Evolutionary conservation across 2,329 filamentous ascomycete genomes (phyloP).

Genomic region (Dryadomyces quercivorus): DNA sequence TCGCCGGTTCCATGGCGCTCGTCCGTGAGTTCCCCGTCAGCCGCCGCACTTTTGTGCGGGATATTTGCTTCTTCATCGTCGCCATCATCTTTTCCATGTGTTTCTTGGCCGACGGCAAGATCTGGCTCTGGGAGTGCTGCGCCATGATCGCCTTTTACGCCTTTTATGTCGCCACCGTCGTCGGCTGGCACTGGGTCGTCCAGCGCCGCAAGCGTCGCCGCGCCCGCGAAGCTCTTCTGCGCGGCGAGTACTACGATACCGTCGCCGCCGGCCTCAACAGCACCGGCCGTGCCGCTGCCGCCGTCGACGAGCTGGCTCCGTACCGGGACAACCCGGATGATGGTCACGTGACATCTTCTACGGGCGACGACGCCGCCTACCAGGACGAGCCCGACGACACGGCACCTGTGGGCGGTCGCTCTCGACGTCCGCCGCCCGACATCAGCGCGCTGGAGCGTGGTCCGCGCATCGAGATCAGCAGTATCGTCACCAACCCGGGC

Average conservation of each 20-base stretch:
- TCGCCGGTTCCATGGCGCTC: slow-evolving; percentile 92
- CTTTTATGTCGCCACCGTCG: slow-evolving; percentile 80
- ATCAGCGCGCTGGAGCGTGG: slow-evolving; percentile 31
- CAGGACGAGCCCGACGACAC: slow-evolving; percentile 41
- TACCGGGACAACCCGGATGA: slow-evolving; percentile 45
- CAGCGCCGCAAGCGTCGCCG: slow-evolving; percentile 47
- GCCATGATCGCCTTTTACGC: slow-evolving; percentile 85
- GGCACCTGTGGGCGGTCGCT: slow-evolving; percentile 18
- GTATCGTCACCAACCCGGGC: slow-evolving; percentile 11
- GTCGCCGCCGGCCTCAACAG: slow-evolving; percentile 16
- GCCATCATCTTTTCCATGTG: slow-evolving; percentile 78
- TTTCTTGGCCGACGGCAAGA: slow-evolving; percentile 71
- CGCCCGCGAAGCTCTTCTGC: slow-evolving; percentile 57
- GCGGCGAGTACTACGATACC: slow-evolving; percentile 58
- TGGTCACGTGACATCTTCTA: background rate
- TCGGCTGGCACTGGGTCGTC: slow-evolving; percentile 83
- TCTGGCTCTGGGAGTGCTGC: slow-evolving; percentile 81
- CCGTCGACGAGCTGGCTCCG: slow-evolving; percentile 40
- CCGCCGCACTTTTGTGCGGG: slow-evolving; percentile 77
- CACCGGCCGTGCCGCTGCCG: background rate
- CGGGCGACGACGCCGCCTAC: background rate
- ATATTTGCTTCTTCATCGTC: slow-evolving; percentile 83
- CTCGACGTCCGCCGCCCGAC: slow-evolving; percentile 19
- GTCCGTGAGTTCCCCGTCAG: slow-evolving; percentile 92
- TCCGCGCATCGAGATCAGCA: slow-evolving; percentile 35